A percentile compares a stretch with the other conserved stretches of the same genome.
phyloP scores from a whole-genome alignment of 306 rosid species.

The Echinosophora koreensis region DNA sequence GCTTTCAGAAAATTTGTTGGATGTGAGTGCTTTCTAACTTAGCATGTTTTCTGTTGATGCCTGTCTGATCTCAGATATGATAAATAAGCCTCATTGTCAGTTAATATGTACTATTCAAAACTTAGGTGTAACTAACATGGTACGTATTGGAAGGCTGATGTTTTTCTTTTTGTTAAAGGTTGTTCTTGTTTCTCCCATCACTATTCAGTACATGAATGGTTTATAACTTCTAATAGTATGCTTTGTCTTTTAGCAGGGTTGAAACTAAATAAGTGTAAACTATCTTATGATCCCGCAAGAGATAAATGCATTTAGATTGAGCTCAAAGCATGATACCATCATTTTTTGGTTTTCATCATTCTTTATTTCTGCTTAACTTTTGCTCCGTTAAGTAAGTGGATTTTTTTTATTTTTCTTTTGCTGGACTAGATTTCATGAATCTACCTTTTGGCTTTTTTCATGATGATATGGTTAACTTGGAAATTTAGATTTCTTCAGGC shows the following conservation, averaged over 20 bases:
- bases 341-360: constrained; percentile 9
- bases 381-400: neutral
- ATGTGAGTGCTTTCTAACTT: no score
- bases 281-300: neutral
- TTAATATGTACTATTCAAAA: no score
- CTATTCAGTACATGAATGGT: constrained; percentile 8
- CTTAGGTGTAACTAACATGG: no score
- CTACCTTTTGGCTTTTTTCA: constrained; percentile 2
- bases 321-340: constrained; percentile 2
- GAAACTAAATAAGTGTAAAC: constrained; percentile 1
- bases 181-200: constrained; percentile 20
- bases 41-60: no score
- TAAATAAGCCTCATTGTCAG: no score
- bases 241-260: neutral
- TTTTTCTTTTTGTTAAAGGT: neutral
- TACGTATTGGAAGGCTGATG: neutral
- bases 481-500: constrained; percentile 28
- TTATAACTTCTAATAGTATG: constrained; percentile 8
- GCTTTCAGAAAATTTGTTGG: no score
- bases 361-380: neutral
- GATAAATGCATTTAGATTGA: constrained; percentile 9
- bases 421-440: neutral
- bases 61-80: no score
- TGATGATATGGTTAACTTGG: neutral
- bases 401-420: neutral